Evolutionary conservation across 495 filamentous ascomycete species (phyloP), one percentile per base, ranked within the genome.

Genomic region (Pyrenula massariospora): DNA sequence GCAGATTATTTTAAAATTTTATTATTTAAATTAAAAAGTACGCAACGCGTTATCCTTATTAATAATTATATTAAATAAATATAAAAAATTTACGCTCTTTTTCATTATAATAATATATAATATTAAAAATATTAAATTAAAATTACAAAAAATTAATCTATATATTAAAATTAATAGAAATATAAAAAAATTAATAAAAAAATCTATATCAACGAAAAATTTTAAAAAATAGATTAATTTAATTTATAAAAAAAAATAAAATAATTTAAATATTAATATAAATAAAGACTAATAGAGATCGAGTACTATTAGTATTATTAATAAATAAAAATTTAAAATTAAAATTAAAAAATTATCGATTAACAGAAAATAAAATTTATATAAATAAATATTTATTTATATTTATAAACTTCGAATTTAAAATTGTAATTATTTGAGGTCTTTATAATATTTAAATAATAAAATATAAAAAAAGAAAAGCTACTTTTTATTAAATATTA

Each of bases 41-140:
- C n/a, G n/a, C n/a, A n/a, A n/a, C n/a, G n/a, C 3, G 56, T 62
- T 62, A 64, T 31, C n/a, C n/a, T 54, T 54, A 8, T 54, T 54
- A 57, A 22, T 8, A 10, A 10, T 57, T 20, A 22, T 57, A 22
- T 19, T 54, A 10, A 25, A 31, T 49, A 22, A 22, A 22, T 19
- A 57, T 54, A 56, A 3, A 54, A 10, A 24, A 15, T 15, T 57
- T 54, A 57, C 31, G 48, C 36, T 10, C 25, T 22, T 15, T 10
- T 22, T 23, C n/a, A 49, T 22, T 24, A 3, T 25, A 12, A 57
- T 23, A 22, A 3, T 3, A 10, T 25, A 8, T 56, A 54, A 57
- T 49, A 54, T 25, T 57, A 22, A 49, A 57, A 57, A 54, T 57
- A 54, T 22, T 22, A 22, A 54, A 15, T 51, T 31, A 10, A 31